A percentile compares a stretch with the other conserved stretches of the same genome.
These are phyloP conservation scores for Yarrowia hollandica DNA, from an alignment of 805 yeast genomes.

Conservation along the genomic window DNA sequence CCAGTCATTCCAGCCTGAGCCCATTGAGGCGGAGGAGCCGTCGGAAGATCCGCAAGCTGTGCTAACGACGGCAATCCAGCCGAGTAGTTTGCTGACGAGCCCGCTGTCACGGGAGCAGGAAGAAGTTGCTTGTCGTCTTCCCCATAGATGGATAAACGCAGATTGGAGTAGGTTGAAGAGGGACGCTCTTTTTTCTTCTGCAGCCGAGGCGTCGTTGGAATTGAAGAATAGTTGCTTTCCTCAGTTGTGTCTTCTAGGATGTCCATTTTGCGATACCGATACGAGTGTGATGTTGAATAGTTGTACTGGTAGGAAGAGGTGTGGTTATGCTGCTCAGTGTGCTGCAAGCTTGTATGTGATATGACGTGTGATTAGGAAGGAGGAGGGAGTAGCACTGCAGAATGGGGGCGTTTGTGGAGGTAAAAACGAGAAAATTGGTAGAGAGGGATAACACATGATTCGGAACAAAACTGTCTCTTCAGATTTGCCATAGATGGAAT, in stretches of 20 bases:
- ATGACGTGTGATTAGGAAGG: not conserved
- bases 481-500: no score
- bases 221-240: constrained; percentile 17
- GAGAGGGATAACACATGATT: no score
- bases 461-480: no score
- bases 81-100: constrained; percentile 16
- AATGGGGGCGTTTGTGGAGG: no score
- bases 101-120: constrained; percentile 14
- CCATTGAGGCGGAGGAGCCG: constrained; percentile 20
- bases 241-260: constrained; percentile 17
- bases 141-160: constrained; percentile 12
- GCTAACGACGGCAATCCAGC: constrained; percentile 3
- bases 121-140: constrained; percentile 7
- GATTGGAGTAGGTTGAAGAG: constrained; percentile 24
- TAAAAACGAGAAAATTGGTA: no score
- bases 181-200: constrained; percentile 25
- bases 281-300: no score
- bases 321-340: constrained; percentile 20
- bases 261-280: no score
- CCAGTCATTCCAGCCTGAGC: constrained; percentile 2
- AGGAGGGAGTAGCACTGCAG: no score
- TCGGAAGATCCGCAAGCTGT: constrained; percentile 9
- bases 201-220: constrained; percentile 24
- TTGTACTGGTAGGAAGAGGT: not conserved
- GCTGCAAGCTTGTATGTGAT: constrained; percentile 12